These are phyloP conservation scores for Penicillium soppii DNA, from an alignment of 495 filamentous ascomycete species.

Conservation along the genomic window DNA sequence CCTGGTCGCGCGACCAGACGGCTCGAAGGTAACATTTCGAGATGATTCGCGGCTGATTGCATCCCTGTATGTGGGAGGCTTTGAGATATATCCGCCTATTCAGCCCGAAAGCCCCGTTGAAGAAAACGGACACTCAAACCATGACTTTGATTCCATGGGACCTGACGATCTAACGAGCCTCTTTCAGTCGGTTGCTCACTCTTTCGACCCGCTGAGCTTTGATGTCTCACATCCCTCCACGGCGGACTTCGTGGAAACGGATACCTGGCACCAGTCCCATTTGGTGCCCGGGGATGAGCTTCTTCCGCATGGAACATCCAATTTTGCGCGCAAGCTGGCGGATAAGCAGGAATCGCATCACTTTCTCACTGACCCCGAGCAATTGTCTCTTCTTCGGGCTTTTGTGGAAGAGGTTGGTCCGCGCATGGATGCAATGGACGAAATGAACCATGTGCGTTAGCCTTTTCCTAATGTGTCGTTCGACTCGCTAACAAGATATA, in stretches of 20 bases:
- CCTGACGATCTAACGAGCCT: slow-evolving; percentile 25
- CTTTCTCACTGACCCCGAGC: slow-evolving; percentile 69
- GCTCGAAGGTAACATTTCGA: slow-evolving; percentile 74
- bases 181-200: slow-evolving; percentile 29
- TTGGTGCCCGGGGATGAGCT: slow-evolving; percentile 27
- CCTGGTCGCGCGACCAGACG: slow-evolving; percentile 56
- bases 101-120: slow-evolving; percentile 34
- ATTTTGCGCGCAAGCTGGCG: slow-evolving; percentile 28
- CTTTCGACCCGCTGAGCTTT: slow-evolving; percentile 21
- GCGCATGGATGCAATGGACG: slow-evolving; percentile 94
- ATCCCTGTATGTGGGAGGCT: slow-evolving; percentile 84
- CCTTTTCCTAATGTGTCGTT: neutral
- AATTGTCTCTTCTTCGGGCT: slow-evolving; percentile 81
- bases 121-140: slow-evolving; percentile 34
- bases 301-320: slow-evolving; percentile 25
- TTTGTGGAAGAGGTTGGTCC: slow-evolving; percentile 89
- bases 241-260: slow-evolving; percentile 16
- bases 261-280: slow-evolving; percentile 25
- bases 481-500: slow-evolving; percentile 26
- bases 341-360: slow-evolving; percentile 38
- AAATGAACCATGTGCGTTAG: slow-evolving; percentile 70
- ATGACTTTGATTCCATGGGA: slow-evolving; percentile 32
- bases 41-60: slow-evolving; percentile 92
- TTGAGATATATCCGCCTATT: slow-evolving; percentile 67
- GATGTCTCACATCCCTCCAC: slow-evolving; percentile 16